Conservation (phyloP, 1,284 basidiomycete species). For the Coniferiporia weirii region DNA sequence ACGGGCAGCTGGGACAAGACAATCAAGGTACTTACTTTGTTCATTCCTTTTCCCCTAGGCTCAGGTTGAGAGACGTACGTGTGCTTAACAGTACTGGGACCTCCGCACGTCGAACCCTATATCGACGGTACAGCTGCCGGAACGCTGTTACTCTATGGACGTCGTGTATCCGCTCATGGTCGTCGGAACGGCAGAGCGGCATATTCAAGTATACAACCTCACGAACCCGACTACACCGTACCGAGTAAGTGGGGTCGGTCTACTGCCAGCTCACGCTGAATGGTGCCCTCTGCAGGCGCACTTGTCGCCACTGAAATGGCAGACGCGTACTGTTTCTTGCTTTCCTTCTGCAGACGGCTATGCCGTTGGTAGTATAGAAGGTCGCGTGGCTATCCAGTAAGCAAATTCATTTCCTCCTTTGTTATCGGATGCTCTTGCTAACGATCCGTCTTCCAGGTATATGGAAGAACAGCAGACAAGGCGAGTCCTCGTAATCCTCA, state of each 20-base stretch:
- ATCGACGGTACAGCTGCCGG: conserved; percentile 76
- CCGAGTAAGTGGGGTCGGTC: conserved; percentile 47
- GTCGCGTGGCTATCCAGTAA: conserved; percentile 88
- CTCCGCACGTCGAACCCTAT: conserved; percentile 69
- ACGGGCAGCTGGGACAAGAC: conserved; percentile 94
- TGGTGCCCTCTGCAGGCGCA: conserved; percentile 42
- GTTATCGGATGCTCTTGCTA: too few species aligned
- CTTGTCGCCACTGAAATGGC: conserved; percentile 85
- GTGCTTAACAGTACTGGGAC: conserved; percentile 79
- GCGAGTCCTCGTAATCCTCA: conserved; percentile 33
- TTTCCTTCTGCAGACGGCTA: conserved; percentile 82
- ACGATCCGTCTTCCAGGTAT: conserved; percentile 43
- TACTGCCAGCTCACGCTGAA: background rate
- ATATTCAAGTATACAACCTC: conserved; percentile 87
- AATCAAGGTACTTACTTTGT: conserved; percentile 56
- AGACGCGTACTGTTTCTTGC: conserved; percentile 86
- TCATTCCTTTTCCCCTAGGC: background rate
- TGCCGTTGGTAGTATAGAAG: conserved; percentile 92
- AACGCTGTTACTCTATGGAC: conserved; percentile 88
- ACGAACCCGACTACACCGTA: conserved; percentile 72
- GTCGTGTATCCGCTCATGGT: conserved; percentile 85
- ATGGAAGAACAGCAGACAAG: conserved; percentile 71
- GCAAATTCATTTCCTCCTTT: conserved; percentile 27
- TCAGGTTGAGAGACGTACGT: background rate
- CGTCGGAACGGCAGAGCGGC: conserved; percentile 89